Conservation (phyloP, 148 eudicot species). For the Vaccinium corymbosum region DNA sequence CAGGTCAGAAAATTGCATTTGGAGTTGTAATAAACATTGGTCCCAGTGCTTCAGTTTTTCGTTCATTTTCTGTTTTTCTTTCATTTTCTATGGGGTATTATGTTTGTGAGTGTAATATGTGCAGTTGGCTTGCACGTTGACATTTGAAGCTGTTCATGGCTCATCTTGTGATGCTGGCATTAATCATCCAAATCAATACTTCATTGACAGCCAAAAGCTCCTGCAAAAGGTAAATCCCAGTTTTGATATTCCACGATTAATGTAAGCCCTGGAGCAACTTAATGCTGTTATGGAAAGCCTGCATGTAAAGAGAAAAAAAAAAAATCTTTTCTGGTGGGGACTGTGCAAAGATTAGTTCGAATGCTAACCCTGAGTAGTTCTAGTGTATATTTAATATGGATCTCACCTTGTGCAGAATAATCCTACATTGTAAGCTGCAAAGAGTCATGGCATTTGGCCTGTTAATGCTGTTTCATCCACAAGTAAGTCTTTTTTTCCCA, state of each 20-base stretch:
- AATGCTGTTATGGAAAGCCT: not conserved
- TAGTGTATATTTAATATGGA: not conserved
- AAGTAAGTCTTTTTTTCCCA: not conserved
- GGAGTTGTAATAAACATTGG: not conserved
- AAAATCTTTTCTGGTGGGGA: not conserved
- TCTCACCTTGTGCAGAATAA: conserved; percentile 15
- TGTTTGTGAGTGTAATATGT: conserved; percentile 16
- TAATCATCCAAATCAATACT: conserved; percentile 89
- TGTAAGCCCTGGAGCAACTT: not conserved
- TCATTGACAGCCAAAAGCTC: conserved; percentile 71
- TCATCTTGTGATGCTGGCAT: conserved; percentile 81
- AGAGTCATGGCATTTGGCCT: not conserved
- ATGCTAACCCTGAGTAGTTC: not conserved
- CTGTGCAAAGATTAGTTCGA: not conserved
- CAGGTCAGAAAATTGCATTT: conserved; percentile 46
- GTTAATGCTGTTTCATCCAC: conserved; percentile 3
- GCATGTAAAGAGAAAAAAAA: not conserved
- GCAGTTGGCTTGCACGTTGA: conserved; percentile 94
- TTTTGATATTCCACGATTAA: not conserved
- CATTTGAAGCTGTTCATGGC: conserved; percentile 81
- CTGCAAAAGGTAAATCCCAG: conserved; percentile 44
- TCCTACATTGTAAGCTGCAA: conserved; percentile 1
- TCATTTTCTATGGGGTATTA: conserved; percentile 2
- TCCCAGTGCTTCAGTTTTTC: not conserved
- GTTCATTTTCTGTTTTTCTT: conserved; percentile 2